Evolutionary conservation across 2,329 filamentous ascomycete genomes (phyloP).

Genomic region (Thielaviopsis punctulata): DNA sequence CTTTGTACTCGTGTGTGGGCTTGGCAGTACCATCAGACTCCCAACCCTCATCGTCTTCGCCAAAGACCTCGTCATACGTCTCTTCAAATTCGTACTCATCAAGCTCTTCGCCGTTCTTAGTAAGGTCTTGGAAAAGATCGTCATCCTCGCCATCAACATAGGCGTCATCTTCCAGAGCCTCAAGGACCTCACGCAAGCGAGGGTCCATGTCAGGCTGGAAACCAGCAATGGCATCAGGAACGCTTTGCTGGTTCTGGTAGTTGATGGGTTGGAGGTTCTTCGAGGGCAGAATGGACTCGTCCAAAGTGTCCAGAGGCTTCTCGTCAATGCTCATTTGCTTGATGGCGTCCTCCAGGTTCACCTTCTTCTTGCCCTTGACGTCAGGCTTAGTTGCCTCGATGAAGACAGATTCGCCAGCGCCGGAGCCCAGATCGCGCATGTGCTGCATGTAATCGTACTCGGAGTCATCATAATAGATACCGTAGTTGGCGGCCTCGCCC

Average conservation of each 20-base stretch:
- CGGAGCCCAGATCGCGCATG: constrained; percentile 66
- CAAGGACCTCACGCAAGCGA: constrained; percentile 71
- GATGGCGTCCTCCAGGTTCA: constrained; percentile 69
- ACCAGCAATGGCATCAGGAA: constrained; percentile 79
- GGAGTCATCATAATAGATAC: constrained; percentile 87
- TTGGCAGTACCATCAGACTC: constrained; percentile 86
- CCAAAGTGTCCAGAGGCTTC: constrained; percentile 41
- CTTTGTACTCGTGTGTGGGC: constrained; percentile 41
- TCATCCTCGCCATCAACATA: constrained; percentile 77
- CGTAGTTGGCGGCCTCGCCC: constrained; percentile 86
- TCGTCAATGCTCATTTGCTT: constrained; percentile 40
- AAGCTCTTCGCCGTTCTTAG: constrained; percentile 53
- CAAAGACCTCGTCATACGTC: constrained; percentile 33
- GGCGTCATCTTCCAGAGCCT: constrained; percentile 87
- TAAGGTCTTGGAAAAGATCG: constrained; percentile 64
- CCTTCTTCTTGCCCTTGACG: constrained; percentile 57
- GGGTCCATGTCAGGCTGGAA: constrained; percentile 99
- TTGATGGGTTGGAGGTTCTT: constrained; percentile 61
- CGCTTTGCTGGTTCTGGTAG: constrained; percentile 83
- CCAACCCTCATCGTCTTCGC: constrained; percentile 68
- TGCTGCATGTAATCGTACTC: constrained; percentile 99
- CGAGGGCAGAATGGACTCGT: constrained; percentile 59
- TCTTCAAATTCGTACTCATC: constrained; percentile 68
- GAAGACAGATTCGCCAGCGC: constrained; percentile 57
- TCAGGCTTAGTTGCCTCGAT: constrained; percentile 51